phyloP scores from a whole-genome alignment of 2,329 filamentous ascomycete genomes.

The Sarocladium kiliense region DNA sequence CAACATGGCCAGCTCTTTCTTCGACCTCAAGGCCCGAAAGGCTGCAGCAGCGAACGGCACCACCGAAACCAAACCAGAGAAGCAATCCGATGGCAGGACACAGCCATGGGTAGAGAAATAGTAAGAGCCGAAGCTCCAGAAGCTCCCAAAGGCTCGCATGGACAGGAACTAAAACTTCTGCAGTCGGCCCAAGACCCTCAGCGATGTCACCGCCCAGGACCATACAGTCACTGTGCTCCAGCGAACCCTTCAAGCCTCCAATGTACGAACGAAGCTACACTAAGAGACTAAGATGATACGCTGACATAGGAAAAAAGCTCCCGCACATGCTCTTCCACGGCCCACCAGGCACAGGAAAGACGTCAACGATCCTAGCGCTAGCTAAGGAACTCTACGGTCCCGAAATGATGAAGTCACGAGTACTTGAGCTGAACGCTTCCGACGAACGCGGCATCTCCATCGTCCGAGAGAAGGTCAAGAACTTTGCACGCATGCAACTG shows the following conservation, averaged over 20 bases:
- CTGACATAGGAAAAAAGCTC: slow-evolving; percentile 45
- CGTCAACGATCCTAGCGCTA: slow-evolving; percentile 92
- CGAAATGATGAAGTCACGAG: slow-evolving; percentile 84
- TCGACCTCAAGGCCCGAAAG: slow-evolving; percentile 89
- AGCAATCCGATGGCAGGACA: slow-evolving; percentile 52
- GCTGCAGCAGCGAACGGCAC: slow-evolving; percentile 61
- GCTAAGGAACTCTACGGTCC: slow-evolving; percentile 97
- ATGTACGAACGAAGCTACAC: slow-evolving; percentile 45
- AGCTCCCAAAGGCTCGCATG: neutral
- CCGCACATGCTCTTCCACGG: slow-evolving; percentile 99
- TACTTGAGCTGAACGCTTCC: slow-evolving; percentile 98
- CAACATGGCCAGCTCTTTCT: slow-evolving; percentile 75
- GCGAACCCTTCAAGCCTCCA: slow-evolving; percentile 88
- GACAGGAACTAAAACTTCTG: neutral
- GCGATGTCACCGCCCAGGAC: slow-evolving; percentile 95
- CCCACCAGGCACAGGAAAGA: slow-evolving; percentile 95
- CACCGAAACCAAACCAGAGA: slow-evolving; percentile 60
- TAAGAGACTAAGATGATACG: neutral
- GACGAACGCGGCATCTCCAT: slow-evolving; percentile 98
- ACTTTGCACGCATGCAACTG: slow-evolving; percentile 93
- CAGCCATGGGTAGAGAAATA: slow-evolving; percentile 99
- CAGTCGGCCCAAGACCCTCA: slow-evolving; percentile 88
- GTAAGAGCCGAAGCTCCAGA: too few species aligned
- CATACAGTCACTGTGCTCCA: slow-evolving; percentile 92
- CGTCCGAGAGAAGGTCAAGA: slow-evolving; percentile 95